Evolutionary conservation across 2,329 filamentous ascomycete species (phyloP).

Genomic region (Nemania abortiva): DNA sequence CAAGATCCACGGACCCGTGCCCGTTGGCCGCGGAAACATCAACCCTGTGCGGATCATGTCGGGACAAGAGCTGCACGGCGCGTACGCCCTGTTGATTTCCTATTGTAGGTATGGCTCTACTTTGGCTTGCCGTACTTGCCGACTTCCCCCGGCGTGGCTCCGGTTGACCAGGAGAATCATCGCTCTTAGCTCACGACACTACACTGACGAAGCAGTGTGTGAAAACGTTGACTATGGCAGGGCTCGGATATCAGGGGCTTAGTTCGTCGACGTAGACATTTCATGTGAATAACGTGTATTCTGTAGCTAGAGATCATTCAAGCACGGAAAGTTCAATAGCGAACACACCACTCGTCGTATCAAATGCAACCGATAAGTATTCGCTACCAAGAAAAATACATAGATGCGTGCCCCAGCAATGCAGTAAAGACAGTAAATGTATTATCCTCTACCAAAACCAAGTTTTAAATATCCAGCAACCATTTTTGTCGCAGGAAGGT

Average conservation of each 20-base stretch:
- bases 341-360: not conserved
- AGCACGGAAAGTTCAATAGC: too few relatives aligned
- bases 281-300: not conserved
- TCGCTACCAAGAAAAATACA: not conserved
- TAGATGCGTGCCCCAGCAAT: not conserved
- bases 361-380: not conserved
- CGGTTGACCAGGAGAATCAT: not conserved
- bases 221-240: not conserved
- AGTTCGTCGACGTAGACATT: not conserved
- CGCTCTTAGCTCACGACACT: not conserved
- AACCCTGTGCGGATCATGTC: constrained; percentile 15
- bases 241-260: not conserved
- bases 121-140: not conserved
- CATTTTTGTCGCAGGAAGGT: not conserved
- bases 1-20: constrained; percentile 10
- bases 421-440: constrained; percentile 14
- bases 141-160: not conserved
- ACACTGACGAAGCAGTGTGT: not conserved
- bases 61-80: not conserved
- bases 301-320: not conserved
- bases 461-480: not conserved
- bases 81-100: not conserved
- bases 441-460: constrained; percentile 2
- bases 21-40: constrained; percentile 1
- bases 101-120: not conserved